Evolutionary conservation across 2,329 filamentous ascomycete genomes (phyloP), one percentile per base, ranked within the genome.

Genomic region (Leptosphaerulina australis): DNA sequence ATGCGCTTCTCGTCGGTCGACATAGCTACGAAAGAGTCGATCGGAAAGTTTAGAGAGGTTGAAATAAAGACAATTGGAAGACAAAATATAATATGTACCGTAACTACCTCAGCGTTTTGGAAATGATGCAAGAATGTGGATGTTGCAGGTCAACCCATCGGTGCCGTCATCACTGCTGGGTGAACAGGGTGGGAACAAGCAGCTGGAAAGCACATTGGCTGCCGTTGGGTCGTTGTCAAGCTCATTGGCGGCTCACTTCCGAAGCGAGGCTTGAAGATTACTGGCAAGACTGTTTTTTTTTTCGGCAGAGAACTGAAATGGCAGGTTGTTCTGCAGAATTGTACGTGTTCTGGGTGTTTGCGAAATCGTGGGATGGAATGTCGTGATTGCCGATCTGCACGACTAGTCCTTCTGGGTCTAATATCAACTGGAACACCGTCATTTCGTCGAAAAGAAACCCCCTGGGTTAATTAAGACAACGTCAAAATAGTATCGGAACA

Each of bases 101-200:
- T 24, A 45, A 18, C 28, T 3, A 18, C 15, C 26, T 15, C 41
- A 45, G 40, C 22, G n/a, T 28, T 29, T n/a, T 17, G 24, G 7
- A 34, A 51, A 69, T 69, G 67, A 69, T 69, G 67, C 68, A 67
- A 71, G 64, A 56, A 50, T 43, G 47, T 65, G 60, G 60, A 50
- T 47, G 44, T 30, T 41, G 36, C 41, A 57, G 44, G 43, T 50
- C 38, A 55, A 41, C 25, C 15, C 29, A 34, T 48, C 29, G 33
- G 18, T 25, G 38, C 45, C 49, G 51, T 63, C 58, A 40, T 51
- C 22, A 41, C 26, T 34, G 10, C 30, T 36, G 35, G 15, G 12
- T 36, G 14, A 39, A 15, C 35, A 36, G 28, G 37, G 45, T 39
- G 28, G 20, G 30, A 33, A 39, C 41, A 51, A 51, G 41, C 41